These are phyloP conservation scores for Annulohypoxylon moriforme DNA, from an alignment of 495 filamentous ascomycete genomes.

Conservation along the genomic window DNA sequence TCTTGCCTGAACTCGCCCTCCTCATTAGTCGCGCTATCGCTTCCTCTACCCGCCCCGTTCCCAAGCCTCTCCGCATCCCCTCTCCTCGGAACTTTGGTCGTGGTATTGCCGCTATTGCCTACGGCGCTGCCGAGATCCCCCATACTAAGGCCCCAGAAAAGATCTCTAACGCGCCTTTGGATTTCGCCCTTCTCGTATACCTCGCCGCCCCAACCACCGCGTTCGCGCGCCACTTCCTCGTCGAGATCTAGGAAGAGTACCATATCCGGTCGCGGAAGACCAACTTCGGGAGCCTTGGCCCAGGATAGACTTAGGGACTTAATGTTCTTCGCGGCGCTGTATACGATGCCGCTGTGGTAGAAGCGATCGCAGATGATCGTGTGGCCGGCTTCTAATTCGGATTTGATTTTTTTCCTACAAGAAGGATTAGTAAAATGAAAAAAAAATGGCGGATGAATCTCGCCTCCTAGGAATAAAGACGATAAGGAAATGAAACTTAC, in stretches of 20 bases:
- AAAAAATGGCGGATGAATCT: neutral
- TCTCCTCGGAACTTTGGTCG: constrained; percentile 20
- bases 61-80: constrained; percentile 34
- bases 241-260: constrained; percentile 88
- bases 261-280: constrained; percentile 86
- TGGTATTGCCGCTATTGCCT: constrained; percentile 7
- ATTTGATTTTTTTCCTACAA: constrained; percentile 66
- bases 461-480: neutral
- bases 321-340: constrained; percentile 91
- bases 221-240: constrained; percentile 72
- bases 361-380: constrained; percentile 92
- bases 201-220: constrained; percentile 89
- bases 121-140: constrained; percentile 54
- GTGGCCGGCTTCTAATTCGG: constrained; percentile 70
- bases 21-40: constrained; percentile 16
- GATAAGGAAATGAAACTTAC: constrained; percentile 50
- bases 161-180: constrained; percentile 79
- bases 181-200: constrained; percentile 87
- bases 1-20: constrained; percentile 61
- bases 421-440: constrained; percentile 7
- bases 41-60: constrained; percentile 39
- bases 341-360: constrained; percentile 92
- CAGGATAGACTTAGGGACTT: constrained; percentile 75
- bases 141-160: constrained; percentile 71
- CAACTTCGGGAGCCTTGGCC: constrained; percentile 84